phyloP scores from a whole-genome alignment of 192 early-diverging fungal species.

The Powellomyces hirtus region DNA sequence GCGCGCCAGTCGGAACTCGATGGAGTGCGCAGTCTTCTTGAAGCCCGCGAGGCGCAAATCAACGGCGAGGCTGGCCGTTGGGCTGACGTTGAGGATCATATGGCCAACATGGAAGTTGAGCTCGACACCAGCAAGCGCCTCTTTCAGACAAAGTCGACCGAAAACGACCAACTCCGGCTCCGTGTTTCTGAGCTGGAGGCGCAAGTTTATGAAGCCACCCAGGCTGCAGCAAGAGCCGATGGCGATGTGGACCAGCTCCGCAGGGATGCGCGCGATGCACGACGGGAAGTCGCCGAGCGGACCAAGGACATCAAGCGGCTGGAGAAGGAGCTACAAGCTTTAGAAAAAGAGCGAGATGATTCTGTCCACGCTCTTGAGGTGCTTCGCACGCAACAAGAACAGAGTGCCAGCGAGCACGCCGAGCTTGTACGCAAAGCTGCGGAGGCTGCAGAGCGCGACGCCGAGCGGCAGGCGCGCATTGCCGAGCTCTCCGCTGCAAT shows the following conservation, averaged over 20 bases:
- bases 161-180: slow-evolving; percentile 48
- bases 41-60: slow-evolving; percentile 31
- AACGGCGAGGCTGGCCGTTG: slow-evolving; percentile 22
- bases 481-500: slow-evolving; percentile 30
- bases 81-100: slow-evolving; percentile 37
- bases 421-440: slow-evolving; percentile 34
- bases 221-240: slow-evolving; percentile 21
- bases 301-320: slow-evolving; percentile 47
- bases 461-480: slow-evolving; percentile 32
- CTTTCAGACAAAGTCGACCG: slow-evolving; percentile 51
- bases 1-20: slow-evolving; percentile 22
- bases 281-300: slow-evolving; percentile 17
- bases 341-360: slow-evolving; percentile 43
- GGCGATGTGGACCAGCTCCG: slow-evolving; percentile 33
- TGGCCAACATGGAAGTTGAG: slow-evolving; percentile 48
- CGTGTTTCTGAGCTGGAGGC: slow-evolving; percentile 50
- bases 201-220: slow-evolving; percentile 40
- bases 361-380: slow-evolving; percentile 52
- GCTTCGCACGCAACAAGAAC: slow-evolving; percentile 39
- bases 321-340: slow-evolving; percentile 52
- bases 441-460: slow-evolving; percentile 29
- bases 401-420: slow-evolving; percentile 47
- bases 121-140: slow-evolving; percentile 48
- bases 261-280: slow-evolving; percentile 35
- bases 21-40: slow-evolving; percentile 2